Percentiles rank a stretch among this genome's conserved stretches.
phyloP scores from a whole-genome alignment of 129 eudicot species.

The Silybum marianum region DNA sequence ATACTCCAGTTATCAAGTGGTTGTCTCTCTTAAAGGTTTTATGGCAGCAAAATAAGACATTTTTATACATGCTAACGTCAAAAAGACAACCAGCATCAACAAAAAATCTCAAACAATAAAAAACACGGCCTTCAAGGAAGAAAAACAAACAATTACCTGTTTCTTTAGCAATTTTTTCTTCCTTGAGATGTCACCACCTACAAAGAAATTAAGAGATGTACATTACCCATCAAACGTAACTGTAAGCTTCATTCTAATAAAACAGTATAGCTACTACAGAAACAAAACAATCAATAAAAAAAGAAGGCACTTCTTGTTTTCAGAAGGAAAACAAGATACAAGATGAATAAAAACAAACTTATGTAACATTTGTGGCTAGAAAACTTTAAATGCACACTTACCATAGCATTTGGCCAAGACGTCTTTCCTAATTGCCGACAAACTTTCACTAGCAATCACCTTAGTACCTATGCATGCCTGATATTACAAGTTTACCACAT shows the following conservation, averaged over 20 bases:
- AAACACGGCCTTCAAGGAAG: neutral
- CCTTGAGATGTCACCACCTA: constrained; percentile 96
- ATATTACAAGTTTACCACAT: neutral
- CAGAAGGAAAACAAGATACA: neutral
- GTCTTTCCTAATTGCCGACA: constrained; percentile 93
- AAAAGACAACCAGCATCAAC: neutral
- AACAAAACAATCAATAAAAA: neutral
- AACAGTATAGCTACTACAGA: neutral
- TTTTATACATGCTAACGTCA: neutral
- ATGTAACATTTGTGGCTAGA: neutral
- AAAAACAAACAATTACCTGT: constrained; percentile 53
- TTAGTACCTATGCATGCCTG: constrained; percentile 96
- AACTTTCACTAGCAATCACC: constrained; percentile 95
- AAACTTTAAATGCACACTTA: constrained; percentile 33
- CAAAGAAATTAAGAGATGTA: constrained; percentile 17
- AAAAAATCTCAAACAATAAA: neutral
- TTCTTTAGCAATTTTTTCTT: constrained; percentile 91
- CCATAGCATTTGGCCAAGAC: constrained; percentile 98
- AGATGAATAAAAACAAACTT: neutral
- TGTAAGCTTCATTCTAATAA: neutral
- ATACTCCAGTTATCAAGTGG: neutral
- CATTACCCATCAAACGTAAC: neutral
- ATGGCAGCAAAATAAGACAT: neutral
- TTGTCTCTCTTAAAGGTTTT: neutral
- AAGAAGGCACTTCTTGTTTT: neutral